Percentiles rank a stretch among this genome's conserved stretches.
Evolutionary conservation across 208 protist species (phyloP).

Genomic region (Acanthamoeba healyi): DNA sequence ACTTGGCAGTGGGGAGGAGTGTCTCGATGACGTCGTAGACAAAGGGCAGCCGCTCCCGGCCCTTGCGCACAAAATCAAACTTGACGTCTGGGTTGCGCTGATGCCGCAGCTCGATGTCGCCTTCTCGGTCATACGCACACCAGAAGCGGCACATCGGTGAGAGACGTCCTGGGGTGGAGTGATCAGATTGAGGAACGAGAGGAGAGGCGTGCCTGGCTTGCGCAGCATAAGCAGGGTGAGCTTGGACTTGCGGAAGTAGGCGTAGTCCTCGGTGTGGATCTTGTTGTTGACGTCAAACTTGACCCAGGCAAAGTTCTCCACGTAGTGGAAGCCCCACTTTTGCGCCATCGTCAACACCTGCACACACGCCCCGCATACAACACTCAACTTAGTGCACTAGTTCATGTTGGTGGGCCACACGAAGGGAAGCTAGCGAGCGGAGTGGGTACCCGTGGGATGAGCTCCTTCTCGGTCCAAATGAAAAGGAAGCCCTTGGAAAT

Average conservation of each 20-base stretch:
- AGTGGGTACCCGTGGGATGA: conserved; percentile 72
- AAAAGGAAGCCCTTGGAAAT: conserved; percentile 85
- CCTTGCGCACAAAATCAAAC: conserved; percentile 80
- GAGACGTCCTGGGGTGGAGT: not conserved
- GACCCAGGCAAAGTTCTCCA: conserved; percentile 86
- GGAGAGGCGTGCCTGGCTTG: conserved; percentile 53
- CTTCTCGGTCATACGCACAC: not conserved
- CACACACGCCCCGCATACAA: not conserved
- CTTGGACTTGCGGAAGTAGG: conserved; percentile 83
- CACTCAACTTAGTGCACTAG: not conserved
- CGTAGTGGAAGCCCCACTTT: conserved; percentile 83
- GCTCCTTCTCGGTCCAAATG: conserved; percentile 86
- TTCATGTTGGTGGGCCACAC: conserved; percentile 8
- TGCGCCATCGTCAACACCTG: conserved; percentile 71
- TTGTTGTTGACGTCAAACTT: conserved; percentile 79
- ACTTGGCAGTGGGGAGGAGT: conserved; percentile 72
- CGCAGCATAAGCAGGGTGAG: conserved; percentile 83
- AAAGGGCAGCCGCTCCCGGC: conserved; percentile 55
- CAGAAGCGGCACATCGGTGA: too few species aligned
- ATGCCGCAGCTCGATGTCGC: conserved; percentile 82
- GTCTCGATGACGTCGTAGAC: conserved; percentile 82
- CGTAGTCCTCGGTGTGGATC: conserved; percentile 49
- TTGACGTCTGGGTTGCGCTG: conserved; percentile 86
- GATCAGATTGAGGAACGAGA: not conserved
- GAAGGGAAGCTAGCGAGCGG: not conserved